phyloP scores from a whole-genome alignment of 2,329 filamentous ascomycete genomes.

The Ophiocordyceps sinensis region DNA sequence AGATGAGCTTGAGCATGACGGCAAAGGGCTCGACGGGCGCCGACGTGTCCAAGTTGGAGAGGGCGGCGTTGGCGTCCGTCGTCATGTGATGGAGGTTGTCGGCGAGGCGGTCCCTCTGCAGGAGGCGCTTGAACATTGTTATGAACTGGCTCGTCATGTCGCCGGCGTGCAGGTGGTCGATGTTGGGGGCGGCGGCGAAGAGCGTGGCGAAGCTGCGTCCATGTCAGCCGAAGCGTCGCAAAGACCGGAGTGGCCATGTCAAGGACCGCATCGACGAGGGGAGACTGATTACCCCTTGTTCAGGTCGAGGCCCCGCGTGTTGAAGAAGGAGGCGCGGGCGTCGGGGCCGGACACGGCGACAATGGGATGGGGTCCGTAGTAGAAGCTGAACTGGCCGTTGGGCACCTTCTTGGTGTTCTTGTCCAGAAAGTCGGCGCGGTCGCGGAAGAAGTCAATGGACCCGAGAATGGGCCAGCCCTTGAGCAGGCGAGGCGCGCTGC shows the following conservation, averaged over 20 bases:
- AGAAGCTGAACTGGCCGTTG: constrained; percentile 33
- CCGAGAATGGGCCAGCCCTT: constrained; percentile 26
- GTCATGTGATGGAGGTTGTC: constrained; percentile 26
- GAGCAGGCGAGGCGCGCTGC: constrained; percentile 10
- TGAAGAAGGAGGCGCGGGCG: constrained; percentile 28
- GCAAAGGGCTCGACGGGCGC: constrained; percentile 33
- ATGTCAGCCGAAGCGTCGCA: neutral
- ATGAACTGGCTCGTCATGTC: constrained; percentile 12
- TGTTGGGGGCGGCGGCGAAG: constrained; percentile 14
- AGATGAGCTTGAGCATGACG: constrained; percentile 35
- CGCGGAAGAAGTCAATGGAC: constrained; percentile 28
- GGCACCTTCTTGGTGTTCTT: constrained; percentile 14
- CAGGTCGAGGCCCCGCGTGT: constrained; percentile 27
- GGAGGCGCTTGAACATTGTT: constrained; percentile 16
- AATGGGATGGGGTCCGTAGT: constrained; percentile 28
- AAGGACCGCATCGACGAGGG: no score
- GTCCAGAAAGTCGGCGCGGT: constrained; percentile 27
- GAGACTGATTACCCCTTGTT: constrained; percentile 24
- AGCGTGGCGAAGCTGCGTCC: constrained; percentile 13
- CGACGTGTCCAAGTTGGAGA: neutral
- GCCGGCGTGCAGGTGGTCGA: constrained; percentile 8
- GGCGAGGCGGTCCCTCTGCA: constrained; percentile 22
- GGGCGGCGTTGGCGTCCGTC: constrained; percentile 18
- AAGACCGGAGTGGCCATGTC: no score
- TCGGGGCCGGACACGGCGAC: constrained; percentile 28